Conservation (phyloP, 2,329 filamentous ascomycete species). For the Aspergillus glaucus region DNA sequence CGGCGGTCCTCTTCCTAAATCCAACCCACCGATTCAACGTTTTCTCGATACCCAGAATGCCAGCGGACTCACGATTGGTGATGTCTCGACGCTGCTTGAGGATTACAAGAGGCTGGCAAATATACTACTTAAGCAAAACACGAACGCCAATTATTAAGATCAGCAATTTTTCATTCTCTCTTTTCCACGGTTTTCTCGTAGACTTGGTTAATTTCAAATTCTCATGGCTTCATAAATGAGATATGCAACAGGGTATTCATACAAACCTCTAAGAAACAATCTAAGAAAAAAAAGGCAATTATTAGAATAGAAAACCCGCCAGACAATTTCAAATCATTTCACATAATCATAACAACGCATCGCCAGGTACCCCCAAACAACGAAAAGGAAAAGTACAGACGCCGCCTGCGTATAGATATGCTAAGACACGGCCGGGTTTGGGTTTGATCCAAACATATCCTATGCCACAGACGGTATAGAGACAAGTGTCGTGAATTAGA, state of each 20-base stretch:
- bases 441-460: too few relatives aligned
- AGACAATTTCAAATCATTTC: background rate
- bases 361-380: background rate
- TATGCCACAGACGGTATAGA: too few relatives aligned
- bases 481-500: background rate
- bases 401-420: background rate
- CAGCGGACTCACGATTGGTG: conserved; percentile 64
- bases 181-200: background rate
- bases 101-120: conserved; percentile 69
- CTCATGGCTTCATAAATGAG: too few relatives aligned
- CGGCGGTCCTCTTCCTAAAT: conserved; percentile 10
- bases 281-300: too few relatives aligned
- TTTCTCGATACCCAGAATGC: conserved; percentile 69
- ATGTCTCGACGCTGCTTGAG: conserved; percentile 63
- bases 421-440: background rate
- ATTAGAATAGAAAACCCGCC: background rate
- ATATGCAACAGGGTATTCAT: too few relatives aligned
- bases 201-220: background rate
- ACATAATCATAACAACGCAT: background rate
- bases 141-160: conserved; percentile 13
- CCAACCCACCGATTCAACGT: conserved; percentile 59
- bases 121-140: conserved; percentile 49
- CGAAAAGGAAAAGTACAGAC: background rate
- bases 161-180: background rate
- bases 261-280: too few relatives aligned